Base-by-base conservation (phyloP, 1,284 basidiomycete species). In the Cutaneotrichosporon sp. region DNA sequence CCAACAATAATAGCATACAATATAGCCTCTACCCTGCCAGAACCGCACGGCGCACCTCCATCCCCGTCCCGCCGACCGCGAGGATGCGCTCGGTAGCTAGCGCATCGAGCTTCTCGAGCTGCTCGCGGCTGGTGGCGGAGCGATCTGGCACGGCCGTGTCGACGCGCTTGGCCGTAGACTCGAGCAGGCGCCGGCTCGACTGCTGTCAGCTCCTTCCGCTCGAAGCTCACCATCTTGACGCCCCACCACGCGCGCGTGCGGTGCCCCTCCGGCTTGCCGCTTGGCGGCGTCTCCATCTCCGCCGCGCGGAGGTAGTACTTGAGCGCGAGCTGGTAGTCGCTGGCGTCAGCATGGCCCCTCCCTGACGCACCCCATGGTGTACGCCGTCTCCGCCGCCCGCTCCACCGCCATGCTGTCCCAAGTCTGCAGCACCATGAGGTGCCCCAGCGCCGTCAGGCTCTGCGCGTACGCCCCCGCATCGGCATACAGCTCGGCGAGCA, bases 401-500 rank as follows among this genome's bases (percentile, higher is more conserved):
- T 63, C 60, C 10, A 79, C 67, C 1, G 69, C 70, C 14, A 62
- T 66, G 42, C 68, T 69, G 60, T 83, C 70, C 74, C 73, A 76
- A 24, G 66, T 68, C 50, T 76, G 69, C 16, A 79, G 59, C 9
- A 75, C 46, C 68, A 74, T 66, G 18, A 76, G 54, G 59, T 79
- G 79, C 9, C 72, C 72, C n/a, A 79, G 65, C 0, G 69, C 69
- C 9, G 65, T 68, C 24, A 76, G 57, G 6, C 62, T 64, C 65
- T 73, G 73, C 11, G 31, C 36, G 56, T 74, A 97, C 88, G 91
- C 86, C 62, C 87, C 86, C 68, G 88, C 87, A 16, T 86, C 84
- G 2, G 87, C 83, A 73, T 99, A 97, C 8, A 94, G 85, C 68
- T 92, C 90, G 0, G 93, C 90, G n/a, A 99, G 85, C 72, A 97